phyloP scores from a whole-genome alignment of 331 rosid genomes.

The Pyracantha coccinea region DNA sequence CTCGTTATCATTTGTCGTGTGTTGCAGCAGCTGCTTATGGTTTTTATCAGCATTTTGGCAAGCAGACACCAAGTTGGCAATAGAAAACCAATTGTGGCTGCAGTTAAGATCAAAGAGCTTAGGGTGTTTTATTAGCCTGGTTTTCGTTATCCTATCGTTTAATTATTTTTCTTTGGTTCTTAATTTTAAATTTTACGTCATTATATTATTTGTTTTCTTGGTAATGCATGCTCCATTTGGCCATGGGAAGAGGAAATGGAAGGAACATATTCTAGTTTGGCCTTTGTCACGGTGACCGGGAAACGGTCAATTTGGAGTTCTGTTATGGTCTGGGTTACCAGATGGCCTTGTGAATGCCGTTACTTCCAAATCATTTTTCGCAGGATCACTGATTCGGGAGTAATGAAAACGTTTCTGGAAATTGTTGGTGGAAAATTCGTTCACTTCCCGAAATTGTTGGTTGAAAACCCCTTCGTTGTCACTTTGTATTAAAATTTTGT shows the following conservation, averaged over 20 bases:
- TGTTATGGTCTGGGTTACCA: neutral
- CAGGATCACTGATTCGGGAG: too few species aligned
- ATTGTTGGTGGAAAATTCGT: too few species aligned
- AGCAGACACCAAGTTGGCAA: slow-evolving; percentile 31
- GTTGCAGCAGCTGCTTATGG: slow-evolving; percentile 16
- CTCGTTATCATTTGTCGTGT: slow-evolving; percentile 6
- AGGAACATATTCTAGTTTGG: neutral
- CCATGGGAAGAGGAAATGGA: neutral
- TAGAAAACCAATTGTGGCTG: slow-evolving; percentile 20
- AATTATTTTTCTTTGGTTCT: neutral
- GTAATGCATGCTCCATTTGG: neutral
- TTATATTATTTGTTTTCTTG: neutral
- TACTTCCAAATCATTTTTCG: neutral
- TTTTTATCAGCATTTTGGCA: slow-evolving; percentile 25
- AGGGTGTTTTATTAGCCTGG: neutral
- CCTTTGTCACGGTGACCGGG: neutral
- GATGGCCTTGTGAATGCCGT: neutral
- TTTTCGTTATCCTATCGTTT: neutral
- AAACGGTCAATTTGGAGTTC: neutral
- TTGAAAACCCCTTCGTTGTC: too few species aligned
- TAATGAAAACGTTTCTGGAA: neutral
- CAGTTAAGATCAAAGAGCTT: slow-evolving; percentile 11
- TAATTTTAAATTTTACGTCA: neutral
- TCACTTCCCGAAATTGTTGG: neutral
- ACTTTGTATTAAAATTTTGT: too few species aligned